Conservation (phyloP, 2,329 filamentous ascomycete genomes). For the Aureobasidium namibiae region DNA sequence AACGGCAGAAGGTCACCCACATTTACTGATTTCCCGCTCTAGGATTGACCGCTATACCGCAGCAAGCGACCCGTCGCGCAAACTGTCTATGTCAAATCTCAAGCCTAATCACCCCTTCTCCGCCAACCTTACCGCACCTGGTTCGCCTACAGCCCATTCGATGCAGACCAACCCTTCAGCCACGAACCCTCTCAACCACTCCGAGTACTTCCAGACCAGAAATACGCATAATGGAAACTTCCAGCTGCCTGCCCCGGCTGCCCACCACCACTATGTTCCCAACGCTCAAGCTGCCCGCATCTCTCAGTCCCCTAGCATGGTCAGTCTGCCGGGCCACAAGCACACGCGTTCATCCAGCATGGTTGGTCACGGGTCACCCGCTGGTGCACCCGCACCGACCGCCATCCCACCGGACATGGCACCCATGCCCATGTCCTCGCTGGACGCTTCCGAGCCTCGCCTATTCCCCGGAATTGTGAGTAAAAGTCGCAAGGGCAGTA, state of each 20-base stretch:
- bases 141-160: constrained; percentile 20
- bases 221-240: constrained; percentile 16
- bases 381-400: constrained; percentile 1
- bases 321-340: constrained; percentile 15
- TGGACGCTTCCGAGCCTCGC: constrained; percentile 46
- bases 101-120: constrained; percentile 19
- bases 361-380: constrained; percentile 21
- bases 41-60: constrained; percentile 35
- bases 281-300: constrained; percentile 32
- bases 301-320: constrained; percentile 20
- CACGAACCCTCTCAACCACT: constrained; percentile 24
- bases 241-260: constrained; percentile 23
- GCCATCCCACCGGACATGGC: constrained; percentile 10
- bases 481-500: constrained; percentile 30
- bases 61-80: constrained; percentile 23
- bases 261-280: constrained; percentile 21
- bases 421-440: constrained; percentile 12
- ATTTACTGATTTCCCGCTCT: background rate
- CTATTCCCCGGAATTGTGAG: constrained; percentile 65
- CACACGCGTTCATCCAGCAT: constrained; percentile 25
- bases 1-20: background rate
- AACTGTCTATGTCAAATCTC: constrained; percentile 29
- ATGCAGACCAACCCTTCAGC: constrained; percentile 33
- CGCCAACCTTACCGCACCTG: constrained; percentile 19
- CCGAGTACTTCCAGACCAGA: constrained; percentile 14